Evolutionary conservation across 2,329 filamentous ascomycete species (phyloP).

Genomic region (Ophioceras dolichostomum): DNA sequence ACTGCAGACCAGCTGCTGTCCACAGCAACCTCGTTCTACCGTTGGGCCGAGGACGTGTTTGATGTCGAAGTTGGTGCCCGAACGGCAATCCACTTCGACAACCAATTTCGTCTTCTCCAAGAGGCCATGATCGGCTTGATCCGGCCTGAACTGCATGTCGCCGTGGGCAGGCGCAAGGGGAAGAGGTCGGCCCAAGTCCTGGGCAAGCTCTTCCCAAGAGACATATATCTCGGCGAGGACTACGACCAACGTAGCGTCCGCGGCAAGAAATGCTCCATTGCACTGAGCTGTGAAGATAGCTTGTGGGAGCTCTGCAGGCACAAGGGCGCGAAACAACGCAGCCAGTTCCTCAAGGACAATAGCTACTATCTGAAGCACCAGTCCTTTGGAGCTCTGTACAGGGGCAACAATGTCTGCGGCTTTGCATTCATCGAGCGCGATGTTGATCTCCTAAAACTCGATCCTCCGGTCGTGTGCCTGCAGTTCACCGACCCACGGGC

Average conservation of each 20-base stretch:
- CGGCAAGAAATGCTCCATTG: constrained; percentile 22
- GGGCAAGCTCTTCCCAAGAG: constrained; percentile 20
- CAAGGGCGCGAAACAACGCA: constrained; percentile 18
- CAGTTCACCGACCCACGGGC: constrained; percentile 34
- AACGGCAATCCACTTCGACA: constrained; percentile 45
- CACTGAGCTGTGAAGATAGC: constrained; percentile 26
- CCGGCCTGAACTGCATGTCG: constrained; percentile 44
- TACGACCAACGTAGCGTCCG: too few species aligned
- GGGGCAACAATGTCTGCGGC: constrained; percentile 35
- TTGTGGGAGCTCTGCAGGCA: constrained; percentile 26
- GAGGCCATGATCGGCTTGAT: constrained; percentile 61
- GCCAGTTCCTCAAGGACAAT: constrained; percentile 31
- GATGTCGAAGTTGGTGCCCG: constrained; percentile 23
- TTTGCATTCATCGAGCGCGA: constrained; percentile 49
- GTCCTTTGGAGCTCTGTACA: constrained; percentile 48
- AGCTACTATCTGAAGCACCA: constrained; percentile 42
- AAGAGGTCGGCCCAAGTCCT: constrained; percentile 25
- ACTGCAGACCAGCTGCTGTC: constrained; percentile 52
- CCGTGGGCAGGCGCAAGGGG: constrained; percentile 34
- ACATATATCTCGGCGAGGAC: constrained; percentile 22
- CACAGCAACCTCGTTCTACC: constrained; percentile 39
- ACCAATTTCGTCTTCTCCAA: constrained; percentile 58
- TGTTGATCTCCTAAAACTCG: constrained; percentile 25
- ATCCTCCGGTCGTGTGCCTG: constrained; percentile 35
- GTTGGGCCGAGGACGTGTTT: constrained; percentile 34